phyloP scores from a whole-genome alignment of 305 asterid species.

The Striga hermonthica region DNA sequence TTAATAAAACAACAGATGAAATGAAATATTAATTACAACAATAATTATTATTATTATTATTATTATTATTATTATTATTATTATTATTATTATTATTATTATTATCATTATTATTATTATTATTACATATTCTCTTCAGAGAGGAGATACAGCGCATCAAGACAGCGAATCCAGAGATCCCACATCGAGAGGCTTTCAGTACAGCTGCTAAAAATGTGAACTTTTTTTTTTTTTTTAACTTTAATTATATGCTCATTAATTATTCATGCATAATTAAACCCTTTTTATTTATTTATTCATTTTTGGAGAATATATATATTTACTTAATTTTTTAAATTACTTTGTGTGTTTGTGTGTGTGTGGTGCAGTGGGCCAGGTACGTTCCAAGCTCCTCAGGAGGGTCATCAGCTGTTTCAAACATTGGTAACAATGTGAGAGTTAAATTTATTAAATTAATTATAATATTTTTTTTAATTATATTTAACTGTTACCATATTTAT shows the following conservation, averaged over 20 bases:
- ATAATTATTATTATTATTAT: not conserved
- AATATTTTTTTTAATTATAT: no score
- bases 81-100: no score
- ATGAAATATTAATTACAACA: not conserved
- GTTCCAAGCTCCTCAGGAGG: constrained; percentile 61
- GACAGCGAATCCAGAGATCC: constrained; percentile 88
- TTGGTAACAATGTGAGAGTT: constrained; percentile 47
- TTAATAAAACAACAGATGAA: not conserved
- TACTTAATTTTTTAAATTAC: no score
- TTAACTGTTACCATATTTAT: no score
- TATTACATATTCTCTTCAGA: constrained; percentile 41
- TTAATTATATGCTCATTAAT: not conserved
- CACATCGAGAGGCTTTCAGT: constrained; percentile 95
- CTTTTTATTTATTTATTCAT: not conserved
- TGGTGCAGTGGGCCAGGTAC: constrained; percentile 83
- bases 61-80: no score
- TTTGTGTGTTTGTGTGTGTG: not conserved
- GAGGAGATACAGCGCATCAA: constrained; percentile 95
- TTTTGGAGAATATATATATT: not conserved
- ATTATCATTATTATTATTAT: no score
- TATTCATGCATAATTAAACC: constrained; percentile 19
- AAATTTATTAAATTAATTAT: constrained; percentile 6
- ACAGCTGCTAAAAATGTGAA: constrained; percentile 83
- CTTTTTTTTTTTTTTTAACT: no score
- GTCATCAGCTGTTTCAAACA: constrained; percentile 35